Conservation (phyloP, 2,329 filamentous ascomycete genomes). For the Aspergillus sp. region DNA sequence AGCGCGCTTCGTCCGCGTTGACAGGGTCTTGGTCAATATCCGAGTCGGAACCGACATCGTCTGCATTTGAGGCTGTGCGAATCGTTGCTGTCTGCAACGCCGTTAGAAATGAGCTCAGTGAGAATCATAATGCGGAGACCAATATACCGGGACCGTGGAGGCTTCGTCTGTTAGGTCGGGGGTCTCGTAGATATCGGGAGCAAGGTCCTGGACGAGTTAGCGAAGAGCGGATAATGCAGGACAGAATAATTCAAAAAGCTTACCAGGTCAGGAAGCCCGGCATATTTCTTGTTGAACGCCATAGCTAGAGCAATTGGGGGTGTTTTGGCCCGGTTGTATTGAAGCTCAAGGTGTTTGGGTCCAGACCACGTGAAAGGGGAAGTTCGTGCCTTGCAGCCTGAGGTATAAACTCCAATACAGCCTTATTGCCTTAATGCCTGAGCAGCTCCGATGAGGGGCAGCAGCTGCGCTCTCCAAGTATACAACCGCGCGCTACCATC, state of each 20-base stretch:
- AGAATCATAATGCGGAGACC: neutral
- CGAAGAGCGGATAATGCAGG: neutral
- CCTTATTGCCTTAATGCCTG: no score
- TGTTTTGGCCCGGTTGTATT: neutral
- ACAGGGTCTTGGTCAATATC: constrained; percentile 76
- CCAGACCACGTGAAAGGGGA: constrained; percentile 16
- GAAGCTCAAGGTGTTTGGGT: neutral
- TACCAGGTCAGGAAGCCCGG: constrained; percentile 76
- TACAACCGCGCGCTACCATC: no score
- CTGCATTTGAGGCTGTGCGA: constrained; percentile 58
- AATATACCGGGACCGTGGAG: constrained; percentile 75
- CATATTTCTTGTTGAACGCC: constrained; percentile 79
- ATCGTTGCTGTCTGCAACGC: constrained; percentile 46
- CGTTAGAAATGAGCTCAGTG: constrained; percentile 16
- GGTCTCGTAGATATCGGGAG: constrained; percentile 95
- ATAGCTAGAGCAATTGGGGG: constrained; percentile 44
- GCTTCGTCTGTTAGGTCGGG: constrained; percentile 88
- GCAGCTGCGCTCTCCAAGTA: neutral
- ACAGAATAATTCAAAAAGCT: neutral
- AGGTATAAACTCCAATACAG: constrained; percentile 1
- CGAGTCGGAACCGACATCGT: constrained; percentile 52
- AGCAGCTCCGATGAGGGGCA: neutral
- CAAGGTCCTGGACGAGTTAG: constrained; percentile 65
- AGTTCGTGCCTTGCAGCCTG: constrained; percentile 1
- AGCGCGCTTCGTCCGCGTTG: constrained; percentile 75